Evolutionary conservation across 2,329 filamentous ascomycete genomes (phyloP).

Genomic region (Fusarium sp.): DNA sequence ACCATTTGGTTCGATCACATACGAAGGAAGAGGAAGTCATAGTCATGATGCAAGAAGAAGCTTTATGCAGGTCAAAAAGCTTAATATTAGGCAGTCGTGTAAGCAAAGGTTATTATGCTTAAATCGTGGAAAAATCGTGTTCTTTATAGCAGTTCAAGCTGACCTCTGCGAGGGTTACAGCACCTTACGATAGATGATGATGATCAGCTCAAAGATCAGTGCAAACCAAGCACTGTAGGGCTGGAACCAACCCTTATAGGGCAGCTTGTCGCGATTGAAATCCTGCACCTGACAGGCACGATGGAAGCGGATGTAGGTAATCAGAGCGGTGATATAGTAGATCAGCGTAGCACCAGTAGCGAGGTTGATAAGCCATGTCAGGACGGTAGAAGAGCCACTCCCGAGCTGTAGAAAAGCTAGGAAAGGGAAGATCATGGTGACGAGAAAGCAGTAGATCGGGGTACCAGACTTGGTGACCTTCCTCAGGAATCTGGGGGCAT

Average conservation of each 20-base stretch:
- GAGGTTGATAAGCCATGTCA: slow-evolving; percentile 67
- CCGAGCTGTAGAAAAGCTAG: slow-evolving; percentile 65
- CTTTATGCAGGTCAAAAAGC: too few relatives aligned
- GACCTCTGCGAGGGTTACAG: too few relatives aligned
- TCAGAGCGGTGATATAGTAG: slow-evolving; percentile 68
- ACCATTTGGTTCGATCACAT: too few relatives aligned
- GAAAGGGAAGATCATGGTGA: slow-evolving; percentile 65
- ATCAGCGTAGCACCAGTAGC: slow-evolving; percentile 70
- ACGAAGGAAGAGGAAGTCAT: too few relatives aligned
- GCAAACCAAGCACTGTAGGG: slow-evolving; percentile 67
- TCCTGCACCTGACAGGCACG: slow-evolving; percentile 67
- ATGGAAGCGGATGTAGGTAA: slow-evolving; percentile 62
- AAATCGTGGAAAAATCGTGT: too few relatives aligned
- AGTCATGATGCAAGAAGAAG: too few relatives aligned
- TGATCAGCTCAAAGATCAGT: slow-evolving; percentile 55
- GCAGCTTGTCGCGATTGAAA: slow-evolving; percentile 64
- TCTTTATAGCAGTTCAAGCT: too few relatives aligned
- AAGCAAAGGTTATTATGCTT: too few relatives aligned
- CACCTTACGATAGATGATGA: too few relatives aligned
- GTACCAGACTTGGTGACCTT: slow-evolving; percentile 72
- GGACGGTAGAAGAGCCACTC: slow-evolving; percentile 61
- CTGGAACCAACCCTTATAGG: slow-evolving; percentile 70
- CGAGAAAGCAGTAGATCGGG: slow-evolving; percentile 64
- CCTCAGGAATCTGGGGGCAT: slow-evolving; percentile 64
- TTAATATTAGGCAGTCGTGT: too few relatives aligned